phyloP scores from a whole-genome alignment of 139 green algal species.

The Chlamydomonas eustigma region DNA sequence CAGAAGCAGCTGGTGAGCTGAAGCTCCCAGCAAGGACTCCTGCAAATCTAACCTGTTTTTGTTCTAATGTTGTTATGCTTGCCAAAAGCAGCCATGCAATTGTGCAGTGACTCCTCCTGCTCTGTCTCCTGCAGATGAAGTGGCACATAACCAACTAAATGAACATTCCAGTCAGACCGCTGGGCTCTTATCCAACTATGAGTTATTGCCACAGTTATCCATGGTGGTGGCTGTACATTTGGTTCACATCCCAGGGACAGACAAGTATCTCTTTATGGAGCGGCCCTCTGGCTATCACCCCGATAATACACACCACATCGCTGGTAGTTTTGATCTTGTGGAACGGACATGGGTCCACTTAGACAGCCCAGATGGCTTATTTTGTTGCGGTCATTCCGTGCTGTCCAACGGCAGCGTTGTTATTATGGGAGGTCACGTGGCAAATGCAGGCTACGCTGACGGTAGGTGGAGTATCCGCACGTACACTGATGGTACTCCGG shows the following conservation, averaged over 20 bases:
- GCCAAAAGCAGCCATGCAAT: too few species aligned
- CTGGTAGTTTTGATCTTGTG: conserved; percentile 15
- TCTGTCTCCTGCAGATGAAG: too few species aligned
- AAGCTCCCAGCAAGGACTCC: too few species aligned
- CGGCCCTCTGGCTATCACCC: conserved; percentile 37
- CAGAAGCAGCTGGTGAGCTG: too few species aligned
- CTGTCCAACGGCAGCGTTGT: conserved; percentile 5
- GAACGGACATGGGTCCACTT: conserved; percentile 11
- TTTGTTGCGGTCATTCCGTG: conserved; percentile 31
- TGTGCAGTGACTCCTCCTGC: too few species aligned
- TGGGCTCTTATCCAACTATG: too few species aligned
- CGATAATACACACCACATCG: conserved; percentile 23
- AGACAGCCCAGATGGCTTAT: conserved; percentile 23
- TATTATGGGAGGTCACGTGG: conserved; percentile 7
- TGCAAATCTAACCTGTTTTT: too few species aligned
- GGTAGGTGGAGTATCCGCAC: conserved; percentile 22
- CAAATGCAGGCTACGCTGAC: conserved; percentile 4
- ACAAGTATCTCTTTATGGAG: conserved; percentile 39
- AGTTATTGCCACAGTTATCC: background rate
- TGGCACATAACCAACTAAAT: too few species aligned
- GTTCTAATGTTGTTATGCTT: too few species aligned
- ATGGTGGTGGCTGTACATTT: conserved; percentile 41
- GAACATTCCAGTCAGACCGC: too few species aligned
- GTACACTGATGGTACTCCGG: background rate
- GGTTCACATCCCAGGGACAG: conserved; percentile 24